A percentile compares a stretch with the other conserved stretches of the same genome.
Conservation (phyloP, 78 protist species). For the Fonticula alba region DNA sequence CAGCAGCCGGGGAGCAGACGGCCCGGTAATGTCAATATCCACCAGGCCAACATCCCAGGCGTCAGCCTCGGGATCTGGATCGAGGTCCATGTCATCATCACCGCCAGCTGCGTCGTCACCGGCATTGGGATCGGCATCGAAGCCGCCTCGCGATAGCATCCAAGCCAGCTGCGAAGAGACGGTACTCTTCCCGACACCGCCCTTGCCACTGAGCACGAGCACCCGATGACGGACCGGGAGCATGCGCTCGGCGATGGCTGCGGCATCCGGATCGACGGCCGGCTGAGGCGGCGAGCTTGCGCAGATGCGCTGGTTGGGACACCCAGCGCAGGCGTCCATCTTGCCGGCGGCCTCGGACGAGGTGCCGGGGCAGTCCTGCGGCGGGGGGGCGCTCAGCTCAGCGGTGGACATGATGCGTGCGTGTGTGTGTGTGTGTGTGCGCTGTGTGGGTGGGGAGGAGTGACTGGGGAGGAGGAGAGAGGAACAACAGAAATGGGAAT, state of each 20-base stretch:
- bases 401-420: too few species aligned
- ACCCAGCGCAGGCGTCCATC: conserved; percentile 57
- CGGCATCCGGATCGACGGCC: conserved; percentile 41
- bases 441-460: too few species aligned
- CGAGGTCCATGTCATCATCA: neutral
- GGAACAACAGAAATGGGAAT: too few species aligned
- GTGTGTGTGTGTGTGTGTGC: too few species aligned
- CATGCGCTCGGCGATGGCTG: conserved; percentile 20
- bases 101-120: neutral
- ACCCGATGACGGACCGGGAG: conserved; percentile 32
- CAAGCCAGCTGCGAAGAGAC: conserved; percentile 74
- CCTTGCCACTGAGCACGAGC: conserved; percentile 90
- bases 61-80: conserved; percentile 1
- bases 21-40: conserved; percentile 97
- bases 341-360: conserved; percentile 52
- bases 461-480: too few species aligned
- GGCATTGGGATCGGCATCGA: neutral
- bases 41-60: conserved; percentile 79
- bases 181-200: conserved; percentile 96
- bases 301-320: conserved; percentile 73
- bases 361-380: conserved; percentile 47
- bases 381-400: too few species aligned
- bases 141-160: conserved; percentile 26
- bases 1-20: conserved; percentile 72
- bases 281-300: conserved; percentile 21